Evolutionary conservation across 208 protist genomes (phyloP).

Genomic region (Strigomonas galati): DNA sequence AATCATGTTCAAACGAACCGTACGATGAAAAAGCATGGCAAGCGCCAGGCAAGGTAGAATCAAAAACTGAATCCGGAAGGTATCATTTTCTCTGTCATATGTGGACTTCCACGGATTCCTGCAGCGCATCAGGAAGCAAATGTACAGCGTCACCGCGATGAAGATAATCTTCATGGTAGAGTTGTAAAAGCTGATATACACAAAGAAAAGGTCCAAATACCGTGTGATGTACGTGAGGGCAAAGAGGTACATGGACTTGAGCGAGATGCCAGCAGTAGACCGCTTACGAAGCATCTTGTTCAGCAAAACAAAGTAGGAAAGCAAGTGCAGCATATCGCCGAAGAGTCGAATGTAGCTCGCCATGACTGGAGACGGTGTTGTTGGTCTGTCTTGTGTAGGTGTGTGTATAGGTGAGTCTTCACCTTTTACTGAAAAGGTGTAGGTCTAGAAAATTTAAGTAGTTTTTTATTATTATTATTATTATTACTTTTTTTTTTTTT

Average conservation of each 20-base stretch:
- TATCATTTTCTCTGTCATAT: constrained; percentile 89
- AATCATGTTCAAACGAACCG: constrained; percentile 28
- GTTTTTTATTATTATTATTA: no score
- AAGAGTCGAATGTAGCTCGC: constrained; percentile 56
- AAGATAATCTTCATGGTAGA: constrained; percentile 96
- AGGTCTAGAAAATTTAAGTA: no score
- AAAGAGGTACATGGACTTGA: constrained; percentile 95
- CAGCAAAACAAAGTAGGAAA: constrained; percentile 90
- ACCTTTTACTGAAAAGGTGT: neutral
- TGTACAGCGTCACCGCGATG: constrained; percentile 76
- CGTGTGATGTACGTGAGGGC: constrained; percentile 90
- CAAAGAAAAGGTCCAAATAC: constrained; percentile 93
- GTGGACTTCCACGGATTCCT: constrained; percentile 89
- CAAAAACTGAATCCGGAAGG: constrained; percentile 88
- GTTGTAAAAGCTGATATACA: constrained; percentile 88
- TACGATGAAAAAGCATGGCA: constrained; percentile 65
- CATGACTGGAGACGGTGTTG: no score
- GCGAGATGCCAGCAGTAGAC: constrained; percentile 88
- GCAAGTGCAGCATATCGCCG: constrained; percentile 93
- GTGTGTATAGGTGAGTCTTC: constrained; percentile 11
- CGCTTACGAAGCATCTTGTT: constrained; percentile 90
- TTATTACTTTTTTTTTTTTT: constrained; percentile 17
- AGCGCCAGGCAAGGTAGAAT: constrained; percentile 76
- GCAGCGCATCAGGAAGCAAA: constrained; percentile 92
- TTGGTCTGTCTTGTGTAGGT: neutral